A percentile compares a stretch with the other conserved stretches of the same genome.
These are phyloP conservation scores for Heliocybe sulcata DNA, from an alignment of 1,284 basidiomycete genomes.

Conservation along the genomic window DNA sequence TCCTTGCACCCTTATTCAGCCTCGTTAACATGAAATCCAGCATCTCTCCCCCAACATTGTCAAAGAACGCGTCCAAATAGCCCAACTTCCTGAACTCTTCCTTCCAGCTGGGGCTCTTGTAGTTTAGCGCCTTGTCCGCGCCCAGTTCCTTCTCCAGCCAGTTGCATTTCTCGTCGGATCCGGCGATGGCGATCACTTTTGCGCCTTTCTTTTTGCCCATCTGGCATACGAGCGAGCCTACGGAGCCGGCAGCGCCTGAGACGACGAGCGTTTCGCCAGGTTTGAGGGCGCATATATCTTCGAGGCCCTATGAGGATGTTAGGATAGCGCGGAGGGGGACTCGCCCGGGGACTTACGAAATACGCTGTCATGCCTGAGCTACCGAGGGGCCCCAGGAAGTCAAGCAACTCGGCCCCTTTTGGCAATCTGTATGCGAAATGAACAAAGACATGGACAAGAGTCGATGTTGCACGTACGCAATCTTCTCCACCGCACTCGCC, in stretches of 20 bases:
- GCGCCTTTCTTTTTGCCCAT: slow-evolving; percentile 71
- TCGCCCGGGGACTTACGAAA: slow-evolving; percentile 42
- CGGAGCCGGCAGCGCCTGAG: slow-evolving; percentile 86
- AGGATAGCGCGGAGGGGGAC: slow-evolving; percentile 2
- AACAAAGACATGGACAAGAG: neutral
- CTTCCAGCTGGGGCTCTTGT: slow-evolving; percentile 73
- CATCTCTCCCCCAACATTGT: slow-evolving; percentile 82
- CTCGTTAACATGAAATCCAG: slow-evolving; percentile 70
- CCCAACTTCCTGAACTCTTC: slow-evolving; percentile 49
- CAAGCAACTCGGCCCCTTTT: slow-evolving; percentile 51
- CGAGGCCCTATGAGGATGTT: slow-evolving; percentile 53
- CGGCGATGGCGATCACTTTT: slow-evolving; percentile 81
- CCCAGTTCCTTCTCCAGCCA: slow-evolving; percentile 81
- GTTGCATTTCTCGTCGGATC: slow-evolving; percentile 72
- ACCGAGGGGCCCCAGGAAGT: slow-evolving; percentile 76
- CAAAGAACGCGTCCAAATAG: slow-evolving; percentile 72
- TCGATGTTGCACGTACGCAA: slow-evolving; percentile 36
- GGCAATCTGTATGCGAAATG: slow-evolving; percentile 33
- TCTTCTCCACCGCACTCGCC: slow-evolving; percentile 42
- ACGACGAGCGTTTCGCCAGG: slow-evolving; percentile 80
- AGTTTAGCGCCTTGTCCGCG: slow-evolving; percentile 80
- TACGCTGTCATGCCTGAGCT: slow-evolving; percentile 74
- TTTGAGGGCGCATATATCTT: slow-evolving; percentile 74
- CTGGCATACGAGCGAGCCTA: slow-evolving; percentile 70
- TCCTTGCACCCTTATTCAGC: slow-evolving; percentile 71